Evolutionary conservation across 1,284 basidiomycete species (phyloP), one percentile per base, ranked within the genome.

Genomic region (Cryptococcus amylolentus): DNA sequence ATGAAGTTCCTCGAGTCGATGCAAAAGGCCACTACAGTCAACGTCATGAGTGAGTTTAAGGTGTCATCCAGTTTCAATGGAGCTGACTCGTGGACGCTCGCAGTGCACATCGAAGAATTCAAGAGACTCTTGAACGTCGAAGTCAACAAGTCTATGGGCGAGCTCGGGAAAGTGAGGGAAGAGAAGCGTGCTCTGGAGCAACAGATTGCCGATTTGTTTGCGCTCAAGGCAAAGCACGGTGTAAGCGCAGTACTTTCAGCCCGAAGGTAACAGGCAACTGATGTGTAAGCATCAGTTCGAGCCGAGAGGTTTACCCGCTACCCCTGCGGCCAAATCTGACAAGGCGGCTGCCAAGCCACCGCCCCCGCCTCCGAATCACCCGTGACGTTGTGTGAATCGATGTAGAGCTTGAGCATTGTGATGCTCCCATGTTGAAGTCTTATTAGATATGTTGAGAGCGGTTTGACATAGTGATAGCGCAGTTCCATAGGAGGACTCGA

Each of bases 1-100:
- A 75, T 92, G 53, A 80, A 88, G 5, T 92, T 93, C 68, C 87
- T 92, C 10, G 90, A 93, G 65, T 88, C 89, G 16, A 93, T 92
- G 89, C 88, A 88, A 69, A 86, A 90, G 64, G 90, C 89, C 1
- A 92, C 90, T 0, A 84, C 84, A 1, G 88, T 91, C 68, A 91
- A 92, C 62, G 84, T 92, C 7, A 84, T 88, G 70, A 79, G 88
- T 88, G 72, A 75, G 82, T 71, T 18, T 23, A 16, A 13, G 18
- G 26, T 18, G n/a, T 3, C 35, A 26, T 16, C 16, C 20, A 46
- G n/a, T 26, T 7, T 9, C 9, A 4, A 26, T 46, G 45, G 14
- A 16, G 23, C 23, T 23, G 45, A 47, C 44, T 52, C 12, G 13
- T 31, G 10, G 38, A 31, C 23, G 18, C 31, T 43, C 41, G 4